Percentiles rank a stretch among this genome's conserved stretches.
These are phyloP conservation scores for Pseudoneurospora amorphoporcata DNA, from an alignment of 495 filamentous ascomycete genomes.

Conservation along the genomic window DNA sequence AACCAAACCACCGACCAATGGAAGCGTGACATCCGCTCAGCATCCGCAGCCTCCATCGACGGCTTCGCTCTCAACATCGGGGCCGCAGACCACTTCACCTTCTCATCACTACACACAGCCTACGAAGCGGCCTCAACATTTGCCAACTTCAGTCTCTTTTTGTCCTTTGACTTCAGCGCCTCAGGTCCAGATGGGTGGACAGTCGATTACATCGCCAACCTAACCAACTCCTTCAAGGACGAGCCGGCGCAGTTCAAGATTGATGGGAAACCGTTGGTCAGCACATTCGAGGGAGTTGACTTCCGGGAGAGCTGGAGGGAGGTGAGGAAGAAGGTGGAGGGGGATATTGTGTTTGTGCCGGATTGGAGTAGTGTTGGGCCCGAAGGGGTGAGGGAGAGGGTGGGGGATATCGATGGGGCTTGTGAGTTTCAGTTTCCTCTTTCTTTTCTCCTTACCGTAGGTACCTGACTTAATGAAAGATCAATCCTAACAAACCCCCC, in stretches of 20 bases:
- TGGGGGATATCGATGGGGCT: conserved; percentile 39
- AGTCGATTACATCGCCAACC: conserved; percentile 35
- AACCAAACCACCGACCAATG: conserved; percentile 40
- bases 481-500: not conserved
- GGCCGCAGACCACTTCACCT: conserved; percentile 35
- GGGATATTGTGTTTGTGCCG: conserved; percentile 45
- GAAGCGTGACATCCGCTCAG: conserved; percentile 46
- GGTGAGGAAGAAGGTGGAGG: conserved; percentile 34
- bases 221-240: conserved; percentile 43
- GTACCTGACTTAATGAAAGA: not conserved
- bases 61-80: conserved; percentile 59
- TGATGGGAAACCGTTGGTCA: conserved; percentile 37
- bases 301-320: conserved; percentile 41
- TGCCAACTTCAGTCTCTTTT: conserved; percentile 1
- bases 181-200: conserved; percentile 36
- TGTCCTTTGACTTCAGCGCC: conserved; percentile 16
- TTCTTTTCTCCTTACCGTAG: not conserved
- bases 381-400: conserved; percentile 24
- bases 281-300: conserved; percentile 51
- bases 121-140: conserved; percentile 25
- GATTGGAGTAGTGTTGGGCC: conserved; percentile 48
- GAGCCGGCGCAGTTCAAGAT: conserved; percentile 40
- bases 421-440: conserved; percentile 5
- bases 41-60: conserved; percentile 50
- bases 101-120: conserved; percentile 34